Conservation (phyloP, 306 rosid species). For the Rosa multiflora region DNA sequence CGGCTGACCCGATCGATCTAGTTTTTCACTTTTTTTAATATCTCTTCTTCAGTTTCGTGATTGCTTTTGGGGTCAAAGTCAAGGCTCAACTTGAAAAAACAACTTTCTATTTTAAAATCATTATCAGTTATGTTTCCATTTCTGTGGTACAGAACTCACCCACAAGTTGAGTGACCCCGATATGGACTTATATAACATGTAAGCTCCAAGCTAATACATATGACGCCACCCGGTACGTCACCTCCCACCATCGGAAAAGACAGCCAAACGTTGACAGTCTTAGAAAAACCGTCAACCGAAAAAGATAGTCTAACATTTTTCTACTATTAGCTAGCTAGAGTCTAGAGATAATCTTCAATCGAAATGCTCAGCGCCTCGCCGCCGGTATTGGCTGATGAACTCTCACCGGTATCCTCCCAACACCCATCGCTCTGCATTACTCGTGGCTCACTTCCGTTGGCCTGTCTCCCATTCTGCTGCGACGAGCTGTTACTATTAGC, state of each 20-base stretch:
- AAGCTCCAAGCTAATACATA: not conserved
- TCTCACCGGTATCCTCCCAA: constrained; percentile 29
- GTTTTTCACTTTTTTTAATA: too few relatives aligned
- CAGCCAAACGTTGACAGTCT: not conserved
- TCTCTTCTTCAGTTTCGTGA: not conserved
- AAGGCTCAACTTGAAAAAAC: not conserved
- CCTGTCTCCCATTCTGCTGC: not conserved
- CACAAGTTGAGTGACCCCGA: not conserved
- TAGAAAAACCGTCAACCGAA: not conserved
- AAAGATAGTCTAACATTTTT: not conserved
- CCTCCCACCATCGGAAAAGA: not conserved
- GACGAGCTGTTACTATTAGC: not conserved
- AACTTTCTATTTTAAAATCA: too few relatives aligned
- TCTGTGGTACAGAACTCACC: not conserved
- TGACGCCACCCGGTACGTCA: not conserved
- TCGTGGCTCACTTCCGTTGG: not conserved
- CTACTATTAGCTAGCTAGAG: not conserved
- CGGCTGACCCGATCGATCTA: not conserved
- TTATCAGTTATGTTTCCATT: too few relatives aligned
- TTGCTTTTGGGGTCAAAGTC: not conserved
- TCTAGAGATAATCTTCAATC: constrained; percentile 63
- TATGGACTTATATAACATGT: not conserved
- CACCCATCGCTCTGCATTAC: not conserved
- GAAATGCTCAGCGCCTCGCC: constrained; percentile 59
- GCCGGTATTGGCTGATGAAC: not conserved